Evolutionary conservation across 768 basidiomycete species (phyloP), one percentile per base, ranked within the genome.

Genomic region (Lyophyllum shimeji): DNA sequence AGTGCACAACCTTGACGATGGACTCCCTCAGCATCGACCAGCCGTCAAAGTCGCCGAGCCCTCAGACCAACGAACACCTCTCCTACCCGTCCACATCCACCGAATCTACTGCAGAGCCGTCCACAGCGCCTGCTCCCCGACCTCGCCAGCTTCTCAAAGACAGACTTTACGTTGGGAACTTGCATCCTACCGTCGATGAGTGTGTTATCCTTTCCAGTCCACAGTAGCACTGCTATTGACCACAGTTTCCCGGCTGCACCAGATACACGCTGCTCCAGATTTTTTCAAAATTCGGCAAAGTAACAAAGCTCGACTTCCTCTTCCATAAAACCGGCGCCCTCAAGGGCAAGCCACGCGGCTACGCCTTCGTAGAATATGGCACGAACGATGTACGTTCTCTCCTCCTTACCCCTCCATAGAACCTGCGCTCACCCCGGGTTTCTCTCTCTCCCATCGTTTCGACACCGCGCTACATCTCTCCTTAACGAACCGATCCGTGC

Each of bases 331-430:
- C 89, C 0, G 97, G 96, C 0, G 80, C 85, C 12, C 72, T 87
- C 65, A 95, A 88, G 67, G 97, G 97, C 17, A 97, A 92, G 69
- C 95, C 97, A 0, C 79, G 95, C 12, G 96, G 97, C 5, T 98
- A 96, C 70, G 95, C 95, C 0, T 99, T 98, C 63, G 73, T 99
- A 31, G 93, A 98, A 73, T 98, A 86, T 65, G 78, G 78, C 27
- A 81, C 81, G 43, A 79, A 86, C 73, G 83, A 86, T 73, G 96
- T 98, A 73, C 78, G 91, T 86, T n/a, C 50, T 45, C 59, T 29
- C 3, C 8, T 47, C 34, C 46, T 62, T 58, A 13, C 55, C 63
- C 46, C 24, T 55, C 43, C 52, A 51, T 46, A 48, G 46, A 54
- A 48, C 52, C 46, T 52, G 65, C 65, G 73, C 81, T 83, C 72